Evolutionary conservation across 352 stramenopile species (phyloP).

Genomic region (Thalassiosira hispida): DNA sequence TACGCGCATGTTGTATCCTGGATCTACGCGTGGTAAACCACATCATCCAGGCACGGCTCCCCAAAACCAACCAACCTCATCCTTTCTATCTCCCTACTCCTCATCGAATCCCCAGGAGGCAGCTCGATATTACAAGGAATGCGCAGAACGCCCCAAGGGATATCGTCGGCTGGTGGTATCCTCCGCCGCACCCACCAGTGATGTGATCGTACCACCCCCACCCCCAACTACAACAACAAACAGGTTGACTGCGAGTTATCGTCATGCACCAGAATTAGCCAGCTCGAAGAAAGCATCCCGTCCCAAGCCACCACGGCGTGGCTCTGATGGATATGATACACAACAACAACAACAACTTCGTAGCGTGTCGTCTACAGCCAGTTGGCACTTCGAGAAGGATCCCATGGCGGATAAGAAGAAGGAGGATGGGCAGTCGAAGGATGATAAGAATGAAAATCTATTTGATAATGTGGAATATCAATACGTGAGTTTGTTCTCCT

Average conservation of each 20-base stretch:
- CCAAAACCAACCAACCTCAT: conserved; percentile 13
- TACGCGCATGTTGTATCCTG: too few species aligned
- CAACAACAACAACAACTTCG: too few species aligned
- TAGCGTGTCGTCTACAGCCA: too few species aligned
- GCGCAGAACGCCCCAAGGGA: conserved; percentile 46
- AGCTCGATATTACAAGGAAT: conserved; percentile 50
- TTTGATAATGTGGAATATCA: conserved; percentile 56
- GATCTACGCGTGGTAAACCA: not conserved
- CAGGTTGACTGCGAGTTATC: not conserved
- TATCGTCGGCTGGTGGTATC: conserved; percentile 56
- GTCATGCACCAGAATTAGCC: too few species aligned
- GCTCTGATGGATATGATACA: too few species aligned
- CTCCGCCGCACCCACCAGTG: conserved; percentile 4
- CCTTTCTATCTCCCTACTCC: conserved; percentile 28
- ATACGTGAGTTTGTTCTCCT: conserved; percentile 29
- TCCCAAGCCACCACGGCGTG: too few species aligned
- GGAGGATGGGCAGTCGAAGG: not conserved
- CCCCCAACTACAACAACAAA: not conserved
- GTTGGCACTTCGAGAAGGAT: conserved; percentile 3
- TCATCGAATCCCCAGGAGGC: conserved; percentile 25
- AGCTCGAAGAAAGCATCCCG: too few species aligned
- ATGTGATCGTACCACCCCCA: conserved; percentile 17
- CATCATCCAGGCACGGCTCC: not conserved
- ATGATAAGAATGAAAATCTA: conserved; percentile 24
- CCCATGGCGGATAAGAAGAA: not conserved